These are phyloP conservation scores for Pseudoperonospora humuli DNA, from an alignment of 352 stramenopile genomes.

Conservation along the genomic window DNA sequence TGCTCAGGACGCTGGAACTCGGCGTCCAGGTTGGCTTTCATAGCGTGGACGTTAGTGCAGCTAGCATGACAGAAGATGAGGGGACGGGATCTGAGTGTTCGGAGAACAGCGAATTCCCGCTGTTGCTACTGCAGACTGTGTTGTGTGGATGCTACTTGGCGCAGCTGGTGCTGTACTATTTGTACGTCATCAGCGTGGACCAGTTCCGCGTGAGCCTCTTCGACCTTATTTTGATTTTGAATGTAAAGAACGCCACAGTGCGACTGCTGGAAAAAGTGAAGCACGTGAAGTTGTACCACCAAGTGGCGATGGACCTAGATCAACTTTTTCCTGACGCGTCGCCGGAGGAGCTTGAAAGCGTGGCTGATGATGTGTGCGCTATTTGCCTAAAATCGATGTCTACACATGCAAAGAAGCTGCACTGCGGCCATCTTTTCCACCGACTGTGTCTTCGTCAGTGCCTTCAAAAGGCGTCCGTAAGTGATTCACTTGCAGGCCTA, in stretches of 20 bases:
- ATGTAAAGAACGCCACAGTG: constrained; percentile 74
- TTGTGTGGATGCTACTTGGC: constrained; percentile 55
- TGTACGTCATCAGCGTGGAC: constrained; percentile 77
- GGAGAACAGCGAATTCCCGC: constrained; percentile 57
- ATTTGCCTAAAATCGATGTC: constrained; percentile 74
- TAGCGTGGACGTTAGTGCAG: constrained; percentile 37
- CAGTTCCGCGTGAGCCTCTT: constrained; percentile 73
- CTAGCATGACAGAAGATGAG: constrained; percentile 24
- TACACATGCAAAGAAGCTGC: constrained; percentile 59
- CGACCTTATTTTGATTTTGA: constrained; percentile 72
- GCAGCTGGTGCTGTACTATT: constrained; percentile 67
- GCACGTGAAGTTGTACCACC: constrained; percentile 59
- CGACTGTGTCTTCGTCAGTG: constrained; percentile 68
- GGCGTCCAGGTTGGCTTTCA: constrained; percentile 66
- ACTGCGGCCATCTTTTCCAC: constrained; percentile 69
- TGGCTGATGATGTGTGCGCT: constrained; percentile 70
- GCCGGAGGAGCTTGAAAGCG: constrained; percentile 38
- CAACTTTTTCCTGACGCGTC: constrained; percentile 53
- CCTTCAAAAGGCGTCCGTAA: constrained; percentile 56
- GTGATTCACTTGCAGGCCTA: constrained; percentile 40
- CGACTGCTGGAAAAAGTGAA: constrained; percentile 58
- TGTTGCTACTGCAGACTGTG: constrained; percentile 57
- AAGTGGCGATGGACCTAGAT: constrained; percentile 65
- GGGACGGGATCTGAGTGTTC: constrained; percentile 24
- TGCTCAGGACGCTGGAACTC: constrained; percentile 61